Percentiles rank a stretch among this genome's conserved stretches.
These are phyloP conservation scores for Eimeria sp. DNA, from an alignment of 169 alveolate species.

Conservation along the genomic window DNA sequence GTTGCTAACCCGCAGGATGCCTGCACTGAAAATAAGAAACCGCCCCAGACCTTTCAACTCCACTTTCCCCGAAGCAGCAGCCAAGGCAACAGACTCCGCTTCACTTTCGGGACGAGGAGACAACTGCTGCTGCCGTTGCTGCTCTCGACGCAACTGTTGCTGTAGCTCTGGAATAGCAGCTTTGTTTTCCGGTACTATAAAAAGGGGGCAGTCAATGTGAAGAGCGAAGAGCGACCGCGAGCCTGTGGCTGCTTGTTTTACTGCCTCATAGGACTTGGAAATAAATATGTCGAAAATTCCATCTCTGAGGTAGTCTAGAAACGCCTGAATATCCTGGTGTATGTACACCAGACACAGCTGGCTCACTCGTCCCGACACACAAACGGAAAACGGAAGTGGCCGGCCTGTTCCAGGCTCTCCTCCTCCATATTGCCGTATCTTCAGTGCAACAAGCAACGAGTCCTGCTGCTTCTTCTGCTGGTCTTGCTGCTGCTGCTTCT, in stretches of 20 bases:
- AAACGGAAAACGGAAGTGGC: slow-evolving; percentile 31
- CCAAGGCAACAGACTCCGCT: slow-evolving; percentile 65
- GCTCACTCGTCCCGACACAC: slow-evolving; percentile 47
- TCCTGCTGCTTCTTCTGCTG: slow-evolving; percentile 7
- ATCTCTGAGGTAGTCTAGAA: slow-evolving; percentile 91
- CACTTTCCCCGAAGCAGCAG: slow-evolving; percentile 71
- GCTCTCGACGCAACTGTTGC: background rate
- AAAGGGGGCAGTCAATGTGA: slow-evolving; percentile 86
- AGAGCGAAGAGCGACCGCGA: slow-evolving; percentile 85
- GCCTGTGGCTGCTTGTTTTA: slow-evolving; percentile 90
- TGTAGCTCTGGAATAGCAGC: slow-evolving; percentile 84
- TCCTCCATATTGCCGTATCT: slow-evolving; percentile 48
- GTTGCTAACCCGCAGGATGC: slow-evolving; percentile 85
- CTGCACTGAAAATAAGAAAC: slow-evolving; percentile 85
- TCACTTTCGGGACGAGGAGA: slow-evolving; percentile 42
- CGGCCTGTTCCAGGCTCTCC: slow-evolving; percentile 55
- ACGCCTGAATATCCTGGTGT: slow-evolving; percentile 89
- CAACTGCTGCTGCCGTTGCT: slow-evolving; percentile 22
- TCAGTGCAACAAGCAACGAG: slow-evolving; percentile 8
- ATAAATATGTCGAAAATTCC: slow-evolving; percentile 91
- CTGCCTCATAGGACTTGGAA: slow-evolving; percentile 90
- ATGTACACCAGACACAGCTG: slow-evolving; percentile 85
- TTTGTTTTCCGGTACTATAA: slow-evolving; percentile 87
- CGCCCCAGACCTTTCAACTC: slow-evolving; percentile 87
- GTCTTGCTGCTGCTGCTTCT: background rate